phyloP scores from a whole-genome alignment of 192 early-diverging fungal genomes.

The Backusella australiensis region DNA sequence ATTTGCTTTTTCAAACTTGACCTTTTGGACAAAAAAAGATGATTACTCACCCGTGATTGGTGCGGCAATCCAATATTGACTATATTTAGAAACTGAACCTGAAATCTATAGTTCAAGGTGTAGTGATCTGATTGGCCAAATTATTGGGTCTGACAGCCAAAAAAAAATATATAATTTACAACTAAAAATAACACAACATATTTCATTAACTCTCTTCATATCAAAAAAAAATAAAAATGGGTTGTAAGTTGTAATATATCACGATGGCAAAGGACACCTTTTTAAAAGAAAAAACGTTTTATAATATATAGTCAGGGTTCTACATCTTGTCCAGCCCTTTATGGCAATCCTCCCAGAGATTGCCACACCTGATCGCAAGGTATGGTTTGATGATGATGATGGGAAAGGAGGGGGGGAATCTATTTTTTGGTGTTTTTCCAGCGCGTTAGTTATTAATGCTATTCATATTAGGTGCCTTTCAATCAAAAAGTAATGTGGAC shows the following conservation, averaged over 20 bases:
- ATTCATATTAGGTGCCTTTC: slow-evolving; percentile 78
- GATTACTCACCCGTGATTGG: background rate
- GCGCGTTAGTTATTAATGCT: background rate
- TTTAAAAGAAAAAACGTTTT: background rate
- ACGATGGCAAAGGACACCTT: background rate
- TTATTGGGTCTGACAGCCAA: background rate
- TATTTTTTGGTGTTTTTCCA: background rate
- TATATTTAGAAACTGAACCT: background rate
- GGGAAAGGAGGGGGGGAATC: background rate
- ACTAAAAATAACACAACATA: background rate
- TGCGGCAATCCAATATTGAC: background rate
- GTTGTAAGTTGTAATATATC: background rate
- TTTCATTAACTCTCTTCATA: background rate
- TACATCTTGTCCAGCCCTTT: slow-evolving; percentile 96
- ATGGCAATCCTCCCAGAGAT: slow-evolving; percentile 99
- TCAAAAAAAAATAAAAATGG: background rate
- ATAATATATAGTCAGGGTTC: slow-evolving; percentile 74
- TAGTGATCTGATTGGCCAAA: background rate
- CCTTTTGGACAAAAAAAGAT: background rate
- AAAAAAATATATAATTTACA: background rate
- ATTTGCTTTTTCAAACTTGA: no score
- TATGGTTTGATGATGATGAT: slow-evolving; percentile 29
- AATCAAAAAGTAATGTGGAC: slow-evolving; percentile 99
- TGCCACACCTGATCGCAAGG: slow-evolving; percentile 95
- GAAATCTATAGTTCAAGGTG: background rate